Percentiles rank a stretch among this genome's conserved stretches.
Conservation (phyloP, 192 early-diverging fungal genomes). For the Coemansia sp. region DNA sequence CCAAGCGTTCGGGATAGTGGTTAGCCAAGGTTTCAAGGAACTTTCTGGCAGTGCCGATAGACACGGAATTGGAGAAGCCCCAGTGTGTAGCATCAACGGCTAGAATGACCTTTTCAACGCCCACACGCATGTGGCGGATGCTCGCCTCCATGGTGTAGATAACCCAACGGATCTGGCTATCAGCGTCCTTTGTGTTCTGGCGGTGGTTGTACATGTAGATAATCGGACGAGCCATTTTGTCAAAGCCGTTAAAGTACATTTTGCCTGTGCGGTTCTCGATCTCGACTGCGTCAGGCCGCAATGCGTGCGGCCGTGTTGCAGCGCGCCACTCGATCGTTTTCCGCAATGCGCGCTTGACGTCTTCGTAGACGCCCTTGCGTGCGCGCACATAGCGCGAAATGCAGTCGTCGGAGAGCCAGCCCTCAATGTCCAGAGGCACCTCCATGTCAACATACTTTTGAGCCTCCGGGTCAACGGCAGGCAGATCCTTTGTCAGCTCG, state of each 20-base stretch:
- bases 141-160: slow-evolving; percentile 79
- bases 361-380: slow-evolving; percentile 67
- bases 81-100: slow-evolving; percentile 79
- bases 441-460: slow-evolving; percentile 28
- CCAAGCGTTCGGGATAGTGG: slow-evolving; percentile 89
- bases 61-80: slow-evolving; percentile 63
- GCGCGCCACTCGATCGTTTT: slow-evolving; percentile 79
- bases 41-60: slow-evolving; percentile 69
- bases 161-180: slow-evolving; percentile 74
- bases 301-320: slow-evolving; percentile 62
- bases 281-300: slow-evolving; percentile 71
- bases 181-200: slow-evolving; percentile 75
- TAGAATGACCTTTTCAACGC: slow-evolving; percentile 73
- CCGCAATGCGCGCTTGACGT: slow-evolving; percentile 64
- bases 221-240: slow-evolving; percentile 68
- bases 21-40: slow-evolving; percentile 77
- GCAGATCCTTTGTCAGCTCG: slow-evolving; percentile 42
- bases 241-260: slow-evolving; percentile 80
- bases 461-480: slow-evolving; percentile 23
- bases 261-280: slow-evolving; percentile 79
- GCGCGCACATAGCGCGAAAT: slow-evolving; percentile 68
- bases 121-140: slow-evolving; percentile 64
- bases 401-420: slow-evolving; percentile 57
- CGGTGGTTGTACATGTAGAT: slow-evolving; percentile 73
- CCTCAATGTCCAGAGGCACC: slow-evolving; percentile 45